phyloP scores from a whole-genome alignment of 345 rosid species.

The Murraya paniculata region DNA sequence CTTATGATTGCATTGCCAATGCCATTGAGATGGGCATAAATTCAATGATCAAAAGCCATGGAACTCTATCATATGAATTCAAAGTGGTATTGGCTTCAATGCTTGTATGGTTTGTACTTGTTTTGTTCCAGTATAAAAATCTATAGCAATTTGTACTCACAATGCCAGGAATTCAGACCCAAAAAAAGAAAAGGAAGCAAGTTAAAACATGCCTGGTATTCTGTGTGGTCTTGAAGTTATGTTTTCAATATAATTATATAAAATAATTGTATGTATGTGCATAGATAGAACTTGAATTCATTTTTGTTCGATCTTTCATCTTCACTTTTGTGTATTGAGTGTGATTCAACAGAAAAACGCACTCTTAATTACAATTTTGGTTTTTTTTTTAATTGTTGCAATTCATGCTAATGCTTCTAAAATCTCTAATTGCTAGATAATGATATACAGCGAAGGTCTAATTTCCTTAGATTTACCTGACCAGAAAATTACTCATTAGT shows the following conservation, averaged over 20 bases:
- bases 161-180: not conserved
- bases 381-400: not conserved
- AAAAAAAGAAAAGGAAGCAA: not conserved
- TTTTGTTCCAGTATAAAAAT: constrained; percentile 1
- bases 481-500: not conserved
- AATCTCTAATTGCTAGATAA: not conserved
- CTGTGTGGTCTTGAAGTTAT: not conserved
- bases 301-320: not conserved
- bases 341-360: not conserved
- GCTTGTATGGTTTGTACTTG: not conserved
- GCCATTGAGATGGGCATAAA: not conserved
- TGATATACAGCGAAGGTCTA: no score
- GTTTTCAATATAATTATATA: not conserved
- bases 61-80: constrained; percentile 9
- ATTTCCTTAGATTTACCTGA: no score
- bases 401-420: not conserved
- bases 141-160: not conserved
- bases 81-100: not conserved
- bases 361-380: not conserved
- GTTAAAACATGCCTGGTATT: not conserved
- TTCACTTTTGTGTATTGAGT: not conserved
- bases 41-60: constrained; percentile 1
- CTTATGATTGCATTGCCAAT: not conserved
- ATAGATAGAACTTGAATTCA: not conserved
- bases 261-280: not conserved